phyloP scores from a whole-genome alignment of 2,329 filamentous ascomycete species.

The Ceratocystis alfenasii region DNA sequence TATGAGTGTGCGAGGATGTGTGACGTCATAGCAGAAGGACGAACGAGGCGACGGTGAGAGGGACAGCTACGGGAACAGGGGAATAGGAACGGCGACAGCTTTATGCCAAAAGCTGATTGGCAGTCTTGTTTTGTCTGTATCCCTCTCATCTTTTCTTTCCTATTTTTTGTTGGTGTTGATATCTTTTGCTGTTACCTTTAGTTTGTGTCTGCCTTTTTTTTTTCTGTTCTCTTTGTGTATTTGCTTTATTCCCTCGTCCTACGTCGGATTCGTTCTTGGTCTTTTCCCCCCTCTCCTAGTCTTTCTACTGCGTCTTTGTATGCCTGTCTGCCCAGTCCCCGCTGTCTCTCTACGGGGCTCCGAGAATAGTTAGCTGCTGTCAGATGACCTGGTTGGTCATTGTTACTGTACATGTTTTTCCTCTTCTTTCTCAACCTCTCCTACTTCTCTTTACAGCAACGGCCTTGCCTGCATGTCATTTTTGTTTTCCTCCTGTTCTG shows the following conservation, averaged over 20 bases:
- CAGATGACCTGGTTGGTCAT: neutral
- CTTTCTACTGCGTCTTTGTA: neutral
- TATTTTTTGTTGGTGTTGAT: constrained; percentile 11
- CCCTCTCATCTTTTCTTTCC: constrained; percentile 1
- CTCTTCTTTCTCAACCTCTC: neutral
- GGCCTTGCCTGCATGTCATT: neutral
- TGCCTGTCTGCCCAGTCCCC: no score
- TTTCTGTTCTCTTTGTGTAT: constrained; percentile 14
- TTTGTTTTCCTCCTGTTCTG: neutral
- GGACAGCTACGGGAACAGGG: neutral
- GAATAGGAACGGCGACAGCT: neutral
- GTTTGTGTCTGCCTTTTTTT: constrained; percentile 8
- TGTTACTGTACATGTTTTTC: constrained; percentile 13
- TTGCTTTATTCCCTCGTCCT: neutral
- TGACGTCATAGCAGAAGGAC: neutral
- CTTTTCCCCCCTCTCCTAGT: neutral
- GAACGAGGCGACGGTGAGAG: neutral
- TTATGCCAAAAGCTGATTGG: neutral
- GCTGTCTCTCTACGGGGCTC: neutral
- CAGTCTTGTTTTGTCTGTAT: constrained; percentile 2
- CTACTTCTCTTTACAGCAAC: neutral
- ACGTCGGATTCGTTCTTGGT: neutral
- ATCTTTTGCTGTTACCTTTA: constrained; percentile 13
- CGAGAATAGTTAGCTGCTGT: neutral
- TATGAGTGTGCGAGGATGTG: neutral